Evolutionary conservation across 2,329 filamentous ascomycete genomes (phyloP), one percentile per base, ranked within the genome.

Genomic region (Fusarium xyrophilum): DNA sequence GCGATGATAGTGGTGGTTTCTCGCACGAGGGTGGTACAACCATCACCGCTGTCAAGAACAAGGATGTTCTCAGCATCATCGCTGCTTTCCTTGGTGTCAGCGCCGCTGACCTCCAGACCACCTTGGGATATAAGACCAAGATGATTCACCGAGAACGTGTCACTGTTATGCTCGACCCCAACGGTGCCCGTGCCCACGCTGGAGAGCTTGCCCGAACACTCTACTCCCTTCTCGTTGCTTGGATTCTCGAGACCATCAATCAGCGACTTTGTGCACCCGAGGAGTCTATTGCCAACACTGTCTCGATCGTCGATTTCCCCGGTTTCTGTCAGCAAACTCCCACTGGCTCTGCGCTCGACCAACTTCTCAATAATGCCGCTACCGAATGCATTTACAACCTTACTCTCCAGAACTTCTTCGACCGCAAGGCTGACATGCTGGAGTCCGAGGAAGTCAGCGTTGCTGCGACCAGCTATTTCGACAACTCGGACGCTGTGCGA

Each of bases 151-250:
- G 93, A 68, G 96, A 99, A 83, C 91, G 96, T 56, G 96, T 99
- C n/a, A 99, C 96, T 0, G 92, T 99, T 69, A 97, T 99, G 94
- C 86, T 99, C 35, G 96, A 99, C 76, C 93, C 95, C 10, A 89
- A 89, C 60, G 96, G 96, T 39, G 96, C 96, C 46, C 90, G 93
- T 52, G 90, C 89, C 39, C 97, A 97, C 72, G 96, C 96, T 19
- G 94, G 98, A 75, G 96, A 98, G 79, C 87, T 99, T 50, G 94
- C 96, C 7, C 88, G 95, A 53, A 97, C 95, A 1, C 83, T 99
- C 1, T 99, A 99, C 81, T 95, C 94, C 8, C 88, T 99, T 12
- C 84, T 99, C 10, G 95, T 98, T 17, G 93, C 95, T 19, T 97
- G 94, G 79, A 89, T 99, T 39, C 92, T 98, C 73, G 96, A 99